Evolutionary conservation across 257 asterid genomes (phyloP).

Genomic region (Petrea volubilis): DNA sequence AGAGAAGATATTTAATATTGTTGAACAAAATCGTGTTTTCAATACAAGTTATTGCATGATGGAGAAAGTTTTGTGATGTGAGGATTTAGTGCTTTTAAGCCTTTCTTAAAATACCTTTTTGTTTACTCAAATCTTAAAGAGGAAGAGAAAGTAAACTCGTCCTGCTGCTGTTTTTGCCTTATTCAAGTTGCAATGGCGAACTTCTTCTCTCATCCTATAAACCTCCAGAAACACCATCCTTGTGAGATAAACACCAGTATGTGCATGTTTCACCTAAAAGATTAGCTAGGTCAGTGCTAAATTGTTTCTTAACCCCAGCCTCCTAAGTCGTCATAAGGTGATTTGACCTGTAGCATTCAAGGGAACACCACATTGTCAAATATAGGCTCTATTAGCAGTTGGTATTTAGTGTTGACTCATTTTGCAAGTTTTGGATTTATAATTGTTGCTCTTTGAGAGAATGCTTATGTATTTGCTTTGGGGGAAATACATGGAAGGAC

Average conservation of each 20-base stretch:
- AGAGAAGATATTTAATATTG: not conserved
- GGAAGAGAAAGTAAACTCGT: not conserved
- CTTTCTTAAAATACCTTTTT: not conserved
- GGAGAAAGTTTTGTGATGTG: not conserved
- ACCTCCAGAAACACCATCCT: not conserved
- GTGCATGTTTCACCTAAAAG: not conserved
- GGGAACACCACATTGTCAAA: not conserved
- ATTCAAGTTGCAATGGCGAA: not conserved
- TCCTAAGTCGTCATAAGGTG: not conserved
- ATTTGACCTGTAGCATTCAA: not conserved
- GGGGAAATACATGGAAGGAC: not conserved
- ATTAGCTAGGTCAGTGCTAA: not conserved
- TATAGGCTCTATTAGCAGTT: not conserved
- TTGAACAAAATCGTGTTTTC: not conserved
- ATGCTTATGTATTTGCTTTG: not conserved
- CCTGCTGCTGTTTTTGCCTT: not conserved
- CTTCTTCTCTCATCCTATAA: not conserved
- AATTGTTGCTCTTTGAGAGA: slow-evolving; percentile 4
- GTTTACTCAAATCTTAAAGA: not conserved
- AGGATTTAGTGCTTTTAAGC: not conserved
- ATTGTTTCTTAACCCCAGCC: slow-evolving; percentile 2
- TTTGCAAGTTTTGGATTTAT: not conserved
- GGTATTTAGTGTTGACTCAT: not conserved
- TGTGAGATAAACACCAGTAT: not conserved
- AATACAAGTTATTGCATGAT: not conserved